Evolutionary conservation across 352 stramenopile genomes (phyloP), one percentile per base, ranked within the genome.

Genomic region (Phytopythium delawarense): DNA sequence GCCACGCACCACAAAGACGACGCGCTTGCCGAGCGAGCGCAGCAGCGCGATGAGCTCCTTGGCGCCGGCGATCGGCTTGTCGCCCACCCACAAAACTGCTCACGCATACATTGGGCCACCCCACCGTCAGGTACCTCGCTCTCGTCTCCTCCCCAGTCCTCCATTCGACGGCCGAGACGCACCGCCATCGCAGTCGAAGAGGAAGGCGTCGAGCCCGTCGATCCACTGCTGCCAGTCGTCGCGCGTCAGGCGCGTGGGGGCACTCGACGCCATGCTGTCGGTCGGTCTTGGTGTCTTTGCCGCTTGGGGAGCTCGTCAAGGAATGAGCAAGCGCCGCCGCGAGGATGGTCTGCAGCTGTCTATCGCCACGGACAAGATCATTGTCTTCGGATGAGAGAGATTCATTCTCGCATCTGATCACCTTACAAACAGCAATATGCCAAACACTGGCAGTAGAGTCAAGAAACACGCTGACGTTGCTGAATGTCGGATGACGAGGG

Each of bases 171-270:
- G 34, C 11, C 7, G 23, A 21, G 34, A 59, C 53, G 53, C 53
- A 92, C 84, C 84, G 63, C 86, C 86, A 70, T 94, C 86, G 64
- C 86, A 94, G 70, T 94, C 86, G 39, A 93, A 84, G 23, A 93
- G 74, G 66, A 93, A 91, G 34, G 80, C 74, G 63, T 93, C 84
- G 25, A 91, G 62, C 15, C 71, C 65, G 35, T 78, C 54, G 50
- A 91, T 78, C 81, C 81, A 93, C 62, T 79, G 74, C 64, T 71
- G 68, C 71, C 76, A 89, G 16, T 67, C 68, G 59, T 65, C 64
- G 56, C 64, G 49, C 28, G 65, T 71, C 51, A 88, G 65, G 39
- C 69, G 66, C 64, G 84, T 65, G 16, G 75, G 64, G 6, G 74
- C 56, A 54, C 67, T 72, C 39, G 63, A 63, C 25, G 64, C 57